Evolutionary conservation across 257 asterid genomes (phyloP).

Genomic region (Forsythia viridissima): DNA sequence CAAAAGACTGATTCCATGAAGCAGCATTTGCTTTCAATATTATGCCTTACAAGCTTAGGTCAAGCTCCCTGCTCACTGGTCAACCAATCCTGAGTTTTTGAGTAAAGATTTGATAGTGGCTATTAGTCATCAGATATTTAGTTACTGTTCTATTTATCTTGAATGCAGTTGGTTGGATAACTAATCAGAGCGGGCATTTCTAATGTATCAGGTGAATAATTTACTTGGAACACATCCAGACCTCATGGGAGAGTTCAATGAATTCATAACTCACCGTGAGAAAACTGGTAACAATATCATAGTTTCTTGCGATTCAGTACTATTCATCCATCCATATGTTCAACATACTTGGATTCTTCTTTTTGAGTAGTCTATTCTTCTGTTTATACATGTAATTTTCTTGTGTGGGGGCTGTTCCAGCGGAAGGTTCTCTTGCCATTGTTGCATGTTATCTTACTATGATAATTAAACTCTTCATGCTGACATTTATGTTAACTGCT

Average conservation of each 20-base stretch:
- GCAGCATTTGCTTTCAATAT: neutral
- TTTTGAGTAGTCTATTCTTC: slow-evolving; percentile 29
- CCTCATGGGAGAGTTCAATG: slow-evolving; percentile 61
- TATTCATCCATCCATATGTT: neutral
- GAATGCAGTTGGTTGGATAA: slow-evolving; percentile 8
- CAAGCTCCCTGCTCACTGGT: neutral
- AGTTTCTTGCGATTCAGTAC: slow-evolving; percentile 15
- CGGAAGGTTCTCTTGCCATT: neutral
- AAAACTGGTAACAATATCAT: slow-evolving; percentile 34
- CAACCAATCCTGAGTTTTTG: neutral
- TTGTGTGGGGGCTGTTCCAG: slow-evolving; percentile 14
- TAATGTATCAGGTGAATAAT: slow-evolving; percentile 48
- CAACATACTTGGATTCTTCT: neutral
- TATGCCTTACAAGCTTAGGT: neutral
- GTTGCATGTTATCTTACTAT: slow-evolving; percentile 22
- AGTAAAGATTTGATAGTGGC: slow-evolving; percentile 6
- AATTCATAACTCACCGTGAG: slow-evolving; percentile 48
- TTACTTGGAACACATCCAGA: slow-evolving; percentile 56
- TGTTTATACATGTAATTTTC: slow-evolving; percentile 27
- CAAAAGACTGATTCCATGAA: neutral
- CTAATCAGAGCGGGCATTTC: slow-evolving; percentile 30
- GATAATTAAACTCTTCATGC: slow-evolving; percentile 2
- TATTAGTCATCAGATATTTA: slow-evolving; percentile 17
- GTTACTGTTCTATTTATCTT: slow-evolving; percentile 18
- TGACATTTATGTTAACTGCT: slow-evolving; percentile 18